These are phyloP conservation scores for Hypsizygus marmoreus DNA, from an alignment of 768 basidiomycete species.

Conservation along the genomic window DNA sequence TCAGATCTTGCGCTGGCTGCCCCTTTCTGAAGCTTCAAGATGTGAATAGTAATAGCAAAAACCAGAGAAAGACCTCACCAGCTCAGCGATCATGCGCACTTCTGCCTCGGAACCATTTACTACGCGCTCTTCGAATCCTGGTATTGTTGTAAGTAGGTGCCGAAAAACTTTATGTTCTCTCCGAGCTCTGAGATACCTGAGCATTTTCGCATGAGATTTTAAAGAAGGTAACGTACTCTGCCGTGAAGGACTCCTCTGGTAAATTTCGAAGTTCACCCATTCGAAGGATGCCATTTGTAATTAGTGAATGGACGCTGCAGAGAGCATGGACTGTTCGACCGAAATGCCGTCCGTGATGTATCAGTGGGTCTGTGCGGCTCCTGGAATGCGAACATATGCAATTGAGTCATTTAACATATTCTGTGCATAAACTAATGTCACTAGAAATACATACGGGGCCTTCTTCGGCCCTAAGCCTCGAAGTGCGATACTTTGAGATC, in stretches of 20 bases:
- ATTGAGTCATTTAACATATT: too few relatives aligned
- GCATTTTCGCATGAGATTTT: too few relatives aligned
- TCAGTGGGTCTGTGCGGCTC: too few relatives aligned
- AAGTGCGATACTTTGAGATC: too few relatives aligned
- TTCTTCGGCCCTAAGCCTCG: too few relatives aligned
- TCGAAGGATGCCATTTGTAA: too few relatives aligned
- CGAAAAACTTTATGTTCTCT: background rate
- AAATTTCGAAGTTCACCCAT: background rate
- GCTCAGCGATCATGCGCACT: background rate
- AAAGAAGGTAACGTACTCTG: background rate
- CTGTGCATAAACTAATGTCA: too few relatives aligned
- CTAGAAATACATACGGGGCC: too few relatives aligned
- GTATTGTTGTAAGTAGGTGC: background rate
- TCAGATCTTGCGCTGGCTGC: background rate
- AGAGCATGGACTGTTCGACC: slow-evolving; percentile 5
- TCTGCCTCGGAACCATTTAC: background rate
- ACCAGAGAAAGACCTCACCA: background rate
- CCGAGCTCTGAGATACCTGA: background rate
- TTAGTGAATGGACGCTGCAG: slow-evolving; percentile 1
- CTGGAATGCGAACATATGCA: too few relatives aligned
- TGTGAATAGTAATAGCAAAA: background rate
- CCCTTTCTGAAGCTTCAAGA: background rate
- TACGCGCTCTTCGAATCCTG: background rate
- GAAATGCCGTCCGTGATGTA: slow-evolving; percentile 10
- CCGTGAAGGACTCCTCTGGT: background rate